Conservation (phyloP, 495 filamentous ascomycete genomes). For the Aspergillus mulundensis region DNA sequence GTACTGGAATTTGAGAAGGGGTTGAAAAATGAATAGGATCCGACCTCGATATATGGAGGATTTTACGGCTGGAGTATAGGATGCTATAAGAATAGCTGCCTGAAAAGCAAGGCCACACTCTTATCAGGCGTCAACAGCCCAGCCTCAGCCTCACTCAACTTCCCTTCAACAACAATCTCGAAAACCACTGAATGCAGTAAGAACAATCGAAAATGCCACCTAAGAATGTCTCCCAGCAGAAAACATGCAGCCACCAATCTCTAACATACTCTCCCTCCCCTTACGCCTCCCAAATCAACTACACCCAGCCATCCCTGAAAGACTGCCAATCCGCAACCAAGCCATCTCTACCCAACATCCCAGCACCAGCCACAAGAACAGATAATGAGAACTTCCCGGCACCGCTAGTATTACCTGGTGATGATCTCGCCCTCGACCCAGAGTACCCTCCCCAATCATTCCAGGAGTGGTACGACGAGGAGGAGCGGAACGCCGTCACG, state of each 20-base stretch:
- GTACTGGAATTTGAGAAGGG: conserved; percentile 8
- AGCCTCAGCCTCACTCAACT: not conserved
- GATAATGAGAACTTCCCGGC: conserved; percentile 44
- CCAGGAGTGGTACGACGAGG: conserved; percentile 47
- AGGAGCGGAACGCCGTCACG: conserved; percentile 52
- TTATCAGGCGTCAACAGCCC: not conserved
- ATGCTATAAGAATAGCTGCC: too few species aligned
- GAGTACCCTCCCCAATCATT: conserved; percentile 55
- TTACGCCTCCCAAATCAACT: conserved; percentile 1
- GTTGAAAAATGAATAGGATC: not conserved
- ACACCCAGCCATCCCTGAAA: conserved; percentile 8
- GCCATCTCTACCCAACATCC: not conserved
- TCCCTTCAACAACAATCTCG: too few species aligned
- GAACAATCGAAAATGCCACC: not conserved
- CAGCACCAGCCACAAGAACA: not conserved
- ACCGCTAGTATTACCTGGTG: conserved; percentile 56
- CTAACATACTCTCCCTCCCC: conserved; percentile 6
- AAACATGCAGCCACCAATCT: conserved; percentile 2
- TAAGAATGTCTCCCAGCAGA: not conserved
- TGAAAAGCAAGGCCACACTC: too few species aligned
- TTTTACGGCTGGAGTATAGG: too few species aligned
- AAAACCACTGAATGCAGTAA: too few species aligned
- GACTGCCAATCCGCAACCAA: not conserved
- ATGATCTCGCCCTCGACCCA: conserved; percentile 54
- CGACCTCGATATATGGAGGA: too few species aligned